Conservation (phyloP, 164 flowering plant genomes). For the Annona cherimola region DNA sequence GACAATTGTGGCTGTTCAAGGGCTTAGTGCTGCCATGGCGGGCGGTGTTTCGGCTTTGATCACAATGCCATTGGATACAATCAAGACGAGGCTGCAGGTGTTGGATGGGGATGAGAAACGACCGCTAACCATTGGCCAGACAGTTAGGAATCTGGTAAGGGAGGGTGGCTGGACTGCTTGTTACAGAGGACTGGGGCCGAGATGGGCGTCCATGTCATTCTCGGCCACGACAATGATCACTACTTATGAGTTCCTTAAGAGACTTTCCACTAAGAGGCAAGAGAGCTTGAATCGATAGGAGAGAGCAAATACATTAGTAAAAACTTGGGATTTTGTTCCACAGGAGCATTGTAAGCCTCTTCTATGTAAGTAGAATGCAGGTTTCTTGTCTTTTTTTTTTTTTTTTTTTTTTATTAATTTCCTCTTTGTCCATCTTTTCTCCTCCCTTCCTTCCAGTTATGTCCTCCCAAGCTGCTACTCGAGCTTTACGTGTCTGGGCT, state of each 20-base stretch:
- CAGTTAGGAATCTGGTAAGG: conserved; percentile 49
- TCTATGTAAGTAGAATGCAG: neutral
- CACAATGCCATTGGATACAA: conserved; percentile 88
- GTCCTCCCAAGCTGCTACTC: neutral
- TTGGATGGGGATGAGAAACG: conserved; percentile 54
- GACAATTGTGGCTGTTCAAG: conserved; percentile 62
- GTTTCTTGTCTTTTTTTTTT: neutral
- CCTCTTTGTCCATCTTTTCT: neutral
- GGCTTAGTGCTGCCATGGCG: conserved; percentile 77
- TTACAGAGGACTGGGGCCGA: conserved; percentile 76
- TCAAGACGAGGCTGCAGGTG: conserved; percentile 83
- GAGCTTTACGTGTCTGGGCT: neutral
- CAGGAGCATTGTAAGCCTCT: neutral
- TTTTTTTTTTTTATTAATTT: neutral
- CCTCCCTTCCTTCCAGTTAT: neutral
- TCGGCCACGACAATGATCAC: conserved; percentile 88
- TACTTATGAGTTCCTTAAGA: conserved; percentile 72
- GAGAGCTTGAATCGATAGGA: conserved; percentile 26
- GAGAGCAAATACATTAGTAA: neutral
- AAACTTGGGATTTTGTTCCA: neutral
- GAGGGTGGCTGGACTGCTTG: conserved; percentile 78
- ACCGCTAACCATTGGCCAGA: conserved; percentile 37
- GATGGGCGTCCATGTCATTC: conserved; percentile 83
- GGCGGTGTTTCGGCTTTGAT: conserved; percentile 77
- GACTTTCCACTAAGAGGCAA: conserved; percentile 59